Evolutionary conservation across 495 filamentous ascomycete species (phyloP), one percentile per base, ranked within the genome.

Genomic region (Talaromyces liani): DNA sequence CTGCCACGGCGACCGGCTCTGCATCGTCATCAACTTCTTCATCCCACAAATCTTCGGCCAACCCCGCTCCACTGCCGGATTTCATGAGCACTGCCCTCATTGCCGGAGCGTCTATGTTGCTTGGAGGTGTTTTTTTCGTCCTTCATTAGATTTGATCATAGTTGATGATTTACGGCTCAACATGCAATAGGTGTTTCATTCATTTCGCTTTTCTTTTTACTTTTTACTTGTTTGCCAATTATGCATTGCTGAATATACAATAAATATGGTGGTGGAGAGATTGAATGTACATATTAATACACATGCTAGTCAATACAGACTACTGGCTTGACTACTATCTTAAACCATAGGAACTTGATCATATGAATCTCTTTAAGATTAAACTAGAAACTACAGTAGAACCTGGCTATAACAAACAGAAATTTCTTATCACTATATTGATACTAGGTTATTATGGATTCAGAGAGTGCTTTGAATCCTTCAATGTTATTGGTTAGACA

Each of bases 231-330:
- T 14, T 33, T 58, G 14, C 18, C 4, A 10, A 58, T 58, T 22
- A 6, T 58, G 31, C 14, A 58, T 22, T 5, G 20, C 10, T 56
- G 53, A 29, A 56, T 56, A 25, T 56, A 22, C 18, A 56, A 56
- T 24, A 25, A 29, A 29, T 27, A 14, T 27, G 24, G 4, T 25
- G 10, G 53, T 20, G 22, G 53, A 56, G n/a, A 27, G 22, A 56
- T 25, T 12, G 53, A 56, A 56, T 56, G 53, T 56, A 56, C 53
- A 56, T 56, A 56, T 12, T 36, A 36, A 36, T 27, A 56, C 24
- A 27, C 24, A 27, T 56, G 51, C 51, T 54, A 54, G 8, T 18
- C 49, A 54, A 24, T 54, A 36, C 33, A 10, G 33, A 36, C 33
- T 9, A 12, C 8, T 36, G 3, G 33, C 33, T 36, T 36, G 33